These are phyloP conservation scores for Lasiodiplodia gonubiensis DNA, from an alignment of 2,329 filamentous ascomycete species.

Conservation along the genomic window DNA sequence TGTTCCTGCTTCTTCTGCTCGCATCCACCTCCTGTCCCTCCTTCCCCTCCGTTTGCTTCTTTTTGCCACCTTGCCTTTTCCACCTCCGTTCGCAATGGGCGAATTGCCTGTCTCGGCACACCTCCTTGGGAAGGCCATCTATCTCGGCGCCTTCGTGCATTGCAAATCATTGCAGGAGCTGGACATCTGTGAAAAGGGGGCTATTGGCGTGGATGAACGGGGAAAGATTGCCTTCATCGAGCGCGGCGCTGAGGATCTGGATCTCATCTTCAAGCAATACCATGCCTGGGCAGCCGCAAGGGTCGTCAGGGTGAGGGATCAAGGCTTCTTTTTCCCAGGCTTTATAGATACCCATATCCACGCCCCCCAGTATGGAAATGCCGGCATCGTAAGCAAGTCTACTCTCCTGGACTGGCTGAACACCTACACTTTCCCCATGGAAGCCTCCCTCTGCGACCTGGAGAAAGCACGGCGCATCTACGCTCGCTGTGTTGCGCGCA, in stretches of 20 bases:
- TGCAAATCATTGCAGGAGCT: slow-evolving; percentile 54
- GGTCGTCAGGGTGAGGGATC: slow-evolving; percentile 47
- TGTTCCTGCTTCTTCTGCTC: background rate
- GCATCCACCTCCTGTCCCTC: background rate
- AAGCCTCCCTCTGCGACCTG: slow-evolving; percentile 72
- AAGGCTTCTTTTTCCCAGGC: slow-evolving; percentile 82
- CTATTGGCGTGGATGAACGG: slow-evolving; percentile 58
- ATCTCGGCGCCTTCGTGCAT: slow-evolving; percentile 68
- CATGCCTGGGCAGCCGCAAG: slow-evolving; percentile 50
- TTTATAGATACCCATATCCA: slow-evolving; percentile 96
- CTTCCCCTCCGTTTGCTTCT: background rate
- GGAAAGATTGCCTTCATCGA: slow-evolving; percentile 59
- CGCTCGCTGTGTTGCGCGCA: slow-evolving; percentile 75
- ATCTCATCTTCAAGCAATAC: slow-evolving; percentile 37
- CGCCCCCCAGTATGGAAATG: slow-evolving; percentile 92
- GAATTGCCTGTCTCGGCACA: background rate
- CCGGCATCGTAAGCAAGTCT: slow-evolving; percentile 89
- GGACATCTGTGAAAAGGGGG: slow-evolving; percentile 55
- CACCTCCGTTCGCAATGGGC: slow-evolving; percentile 1
- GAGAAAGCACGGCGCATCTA: slow-evolving; percentile 74
- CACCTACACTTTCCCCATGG: slow-evolving; percentile 93
- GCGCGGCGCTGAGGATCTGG: slow-evolving; percentile 39
- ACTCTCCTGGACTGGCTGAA: slow-evolving; percentile 93
- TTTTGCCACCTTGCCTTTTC: background rate
- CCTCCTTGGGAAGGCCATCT: slow-evolving; percentile 47